Evolutionary conservation across 495 filamentous ascomycete species (phyloP), one percentile per base, ranked within the genome.

Genomic region (Penicillium taxi): DNA sequence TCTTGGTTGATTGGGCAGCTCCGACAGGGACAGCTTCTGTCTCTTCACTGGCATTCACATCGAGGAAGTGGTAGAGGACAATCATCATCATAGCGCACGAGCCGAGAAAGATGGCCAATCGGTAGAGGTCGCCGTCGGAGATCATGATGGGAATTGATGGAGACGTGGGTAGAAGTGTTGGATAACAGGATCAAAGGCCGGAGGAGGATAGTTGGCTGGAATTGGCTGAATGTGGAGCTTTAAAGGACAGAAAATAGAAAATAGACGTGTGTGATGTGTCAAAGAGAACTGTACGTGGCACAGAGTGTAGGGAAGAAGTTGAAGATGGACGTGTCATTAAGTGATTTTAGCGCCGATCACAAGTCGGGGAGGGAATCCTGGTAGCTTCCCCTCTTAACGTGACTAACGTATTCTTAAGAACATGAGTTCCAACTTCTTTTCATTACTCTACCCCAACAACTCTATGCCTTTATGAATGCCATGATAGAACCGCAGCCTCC

Each of bases 11-110:
- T 17, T 64, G 51, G 9, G 48, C 26, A 41, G 45, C 16, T 16
- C 46, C 18, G 12, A 47, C 26, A 2, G 44, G 23, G 12, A 50
- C 32, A 17, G 37, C 11, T n/a, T 27, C n/a, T 6, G 30, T 24
- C 17, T 49, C 50, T 17, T 73, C 72, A 29, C 85, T 77, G 22
- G 88, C 78, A 59, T 98, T 98, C 70, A 96, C 78, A 54, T 96
- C 89, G 50, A 99, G 81, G 71, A 93, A 96, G 66, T 95, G 87
- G 73, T 96, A 96, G 13, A 95, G 64, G 28, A 96, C 78, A 31
- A 94, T 95, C 45, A 99, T 76, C 36, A 95, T 75, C 88, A 96
- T 91, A 49, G 91, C 77, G 21, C 80, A 73, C 26, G 79, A 87
- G 64, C 93, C 91, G 39, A 96, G 84, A 63, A 95, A 90, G 56